These are phyloP conservation scores for Adansonia rubrostipa DNA, from an alignment of 441 rosid genomes.

Conservation along the genomic window DNA sequence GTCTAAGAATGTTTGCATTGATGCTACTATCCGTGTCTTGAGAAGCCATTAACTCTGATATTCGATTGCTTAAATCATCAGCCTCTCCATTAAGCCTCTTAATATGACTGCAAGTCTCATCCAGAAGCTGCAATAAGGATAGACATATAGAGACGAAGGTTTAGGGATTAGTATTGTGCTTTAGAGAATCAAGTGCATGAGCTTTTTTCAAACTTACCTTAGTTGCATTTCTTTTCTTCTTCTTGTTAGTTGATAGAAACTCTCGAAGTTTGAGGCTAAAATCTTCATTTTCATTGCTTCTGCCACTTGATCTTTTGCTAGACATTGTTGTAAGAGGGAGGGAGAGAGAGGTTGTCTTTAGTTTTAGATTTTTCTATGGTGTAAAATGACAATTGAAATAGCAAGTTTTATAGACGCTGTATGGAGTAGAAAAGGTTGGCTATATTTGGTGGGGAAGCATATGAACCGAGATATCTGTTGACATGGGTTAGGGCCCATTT, in stretches of 20 bases:
- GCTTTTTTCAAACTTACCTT: neutral
- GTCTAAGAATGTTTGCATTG: slow-evolving; percentile 6
- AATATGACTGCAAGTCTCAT: slow-evolving; percentile 18
- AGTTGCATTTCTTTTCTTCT: slow-evolving; percentile 20
- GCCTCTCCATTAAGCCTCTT: slow-evolving; percentile 21
- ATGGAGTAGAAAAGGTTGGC: neutral
- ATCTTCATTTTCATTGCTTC: slow-evolving; percentile 12
- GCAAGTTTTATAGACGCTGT: slow-evolving; percentile 1
- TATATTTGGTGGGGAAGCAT: neutral
- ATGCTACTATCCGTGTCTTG: neutral
- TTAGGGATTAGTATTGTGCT: neutral
- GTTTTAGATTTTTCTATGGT: neutral
- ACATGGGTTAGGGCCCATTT: slow-evolving; percentile 16
- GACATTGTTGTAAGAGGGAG: slow-evolving; percentile 6
- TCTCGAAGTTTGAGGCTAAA: slow-evolving; percentile 12
- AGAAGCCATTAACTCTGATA: slow-evolving; percentile 16
- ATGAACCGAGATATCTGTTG: neutral
- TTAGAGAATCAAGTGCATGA: neutral
- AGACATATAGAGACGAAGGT: neutral
- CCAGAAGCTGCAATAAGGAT: slow-evolving; percentile 19
- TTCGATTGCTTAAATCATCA: slow-evolving; percentile 19
- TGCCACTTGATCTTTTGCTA: slow-evolving; percentile 22
- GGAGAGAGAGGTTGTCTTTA: neutral
- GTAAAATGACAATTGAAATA: neutral
- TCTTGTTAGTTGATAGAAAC: slow-evolving; percentile 2